These are phyloP conservation scores for Puccinia horiana DNA, from an alignment of 1,284 basidiomycete genomes.

Conservation along the genomic window DNA sequence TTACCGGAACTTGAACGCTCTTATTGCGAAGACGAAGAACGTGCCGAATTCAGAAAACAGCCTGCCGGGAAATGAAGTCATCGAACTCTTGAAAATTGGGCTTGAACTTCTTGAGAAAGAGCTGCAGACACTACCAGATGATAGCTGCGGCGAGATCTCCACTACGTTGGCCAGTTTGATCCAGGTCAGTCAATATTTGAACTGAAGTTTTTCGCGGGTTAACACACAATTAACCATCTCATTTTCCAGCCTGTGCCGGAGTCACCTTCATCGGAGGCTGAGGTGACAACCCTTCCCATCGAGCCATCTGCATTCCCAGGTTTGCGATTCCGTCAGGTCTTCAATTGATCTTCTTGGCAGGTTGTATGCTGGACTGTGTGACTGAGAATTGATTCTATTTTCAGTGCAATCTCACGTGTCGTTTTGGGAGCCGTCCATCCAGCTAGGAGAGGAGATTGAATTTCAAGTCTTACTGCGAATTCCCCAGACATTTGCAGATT, in stretches of 20 bases:
- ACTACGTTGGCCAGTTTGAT: constrained; percentile 1
- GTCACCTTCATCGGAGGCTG: neutral
- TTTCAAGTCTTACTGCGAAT: constrained; percentile 21
- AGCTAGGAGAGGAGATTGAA: constrained; percentile 20
- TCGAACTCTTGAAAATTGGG: constrained; percentile 16
- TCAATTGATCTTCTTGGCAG: neutral
- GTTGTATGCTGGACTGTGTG: neutral
- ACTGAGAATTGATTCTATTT: neutral
- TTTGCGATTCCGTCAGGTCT: neutral
- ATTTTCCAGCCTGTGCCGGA: neutral
- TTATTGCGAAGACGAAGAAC: neutral
- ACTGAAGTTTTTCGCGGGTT: neutral
- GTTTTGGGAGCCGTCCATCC: constrained; percentile 29
- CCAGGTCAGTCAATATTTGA: neutral
- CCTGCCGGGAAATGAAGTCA: neutral
- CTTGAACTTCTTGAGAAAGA: constrained; percentile 19
- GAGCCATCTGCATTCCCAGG: constrained; percentile 27
- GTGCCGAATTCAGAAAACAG: neutral
- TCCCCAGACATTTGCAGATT: constrained; percentile 22
- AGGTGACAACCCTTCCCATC: neutral
- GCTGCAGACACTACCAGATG: neutral
- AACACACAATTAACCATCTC: neutral
- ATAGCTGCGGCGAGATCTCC: neutral
- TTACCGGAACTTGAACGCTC: constrained; percentile 65
- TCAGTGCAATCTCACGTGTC: constrained; percentile 18